A percentile compares a stretch with the other conserved stretches of the same genome.
These are phyloP conservation scores for Fraxinus nigra DNA, from an alignment of 305 asterid species.

Conservation along the genomic window DNA sequence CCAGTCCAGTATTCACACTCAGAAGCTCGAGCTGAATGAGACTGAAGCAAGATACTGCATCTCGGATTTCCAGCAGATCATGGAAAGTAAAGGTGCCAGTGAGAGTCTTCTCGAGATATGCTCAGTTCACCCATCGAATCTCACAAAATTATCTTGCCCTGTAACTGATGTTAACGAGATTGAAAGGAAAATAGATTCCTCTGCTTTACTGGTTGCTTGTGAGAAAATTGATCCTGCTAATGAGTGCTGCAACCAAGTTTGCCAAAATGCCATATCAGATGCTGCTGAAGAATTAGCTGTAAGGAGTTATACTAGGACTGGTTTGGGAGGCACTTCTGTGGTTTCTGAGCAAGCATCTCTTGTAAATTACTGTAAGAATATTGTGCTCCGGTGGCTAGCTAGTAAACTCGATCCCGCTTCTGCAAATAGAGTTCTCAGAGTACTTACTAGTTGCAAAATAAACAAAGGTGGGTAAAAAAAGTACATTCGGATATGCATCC, in stretches of 20 bases:
- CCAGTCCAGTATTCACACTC: slow-evolving; percentile 24
- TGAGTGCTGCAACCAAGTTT: slow-evolving; percentile 36
- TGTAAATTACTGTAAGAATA: slow-evolving; percentile 25
- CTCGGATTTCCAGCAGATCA: slow-evolving; percentile 33
- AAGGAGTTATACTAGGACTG: not conserved
- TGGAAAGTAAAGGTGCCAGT: slow-evolving; percentile 33
- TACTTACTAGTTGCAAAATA: slow-evolving; percentile 31
- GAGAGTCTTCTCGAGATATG: slow-evolving; percentile 30
- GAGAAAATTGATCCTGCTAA: slow-evolving; percentile 21
- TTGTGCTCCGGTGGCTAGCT: slow-evolving; percentile 33
- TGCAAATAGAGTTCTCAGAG: slow-evolving; percentile 29
- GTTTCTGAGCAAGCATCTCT: slow-evolving; percentile 10
- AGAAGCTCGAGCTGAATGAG: slow-evolving; percentile 20
- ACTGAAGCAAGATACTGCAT: slow-evolving; percentile 35
- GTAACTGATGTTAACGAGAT: slow-evolving; percentile 18
- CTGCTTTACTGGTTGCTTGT: slow-evolving; percentile 27
- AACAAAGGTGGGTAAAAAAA: slow-evolving; percentile 27
- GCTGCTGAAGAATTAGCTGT: slow-evolving; percentile 29
- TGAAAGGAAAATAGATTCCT: slow-evolving; percentile 23
- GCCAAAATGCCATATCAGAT: slow-evolving; percentile 35
- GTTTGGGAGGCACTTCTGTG: not conserved
- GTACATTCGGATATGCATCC: not conserved
- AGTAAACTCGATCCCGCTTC: slow-evolving; percentile 29
- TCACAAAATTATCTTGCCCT: slow-evolving; percentile 30
- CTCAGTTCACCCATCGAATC: slow-evolving; percentile 25